These are phyloP conservation scores for Nannochloropsis salina DNA, from an alignment of 108 stramenopile genomes.

Conservation along the genomic window DNA sequence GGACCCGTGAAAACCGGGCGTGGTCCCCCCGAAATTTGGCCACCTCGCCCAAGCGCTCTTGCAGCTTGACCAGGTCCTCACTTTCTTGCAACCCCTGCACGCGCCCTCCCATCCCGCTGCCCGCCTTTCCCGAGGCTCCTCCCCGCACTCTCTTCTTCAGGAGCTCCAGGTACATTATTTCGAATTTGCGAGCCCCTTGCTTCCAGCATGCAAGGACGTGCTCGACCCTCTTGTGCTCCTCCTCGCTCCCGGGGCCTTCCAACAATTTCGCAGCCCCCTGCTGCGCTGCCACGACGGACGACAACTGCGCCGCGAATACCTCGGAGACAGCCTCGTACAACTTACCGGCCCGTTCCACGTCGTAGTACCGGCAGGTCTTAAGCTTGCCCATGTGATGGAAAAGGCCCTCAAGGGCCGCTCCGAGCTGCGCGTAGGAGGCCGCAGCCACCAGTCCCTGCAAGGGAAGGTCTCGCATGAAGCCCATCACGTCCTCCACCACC, in stretches of 20 bases:
- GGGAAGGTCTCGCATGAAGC: constrained; percentile 75
- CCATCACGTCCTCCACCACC: constrained; percentile 63
- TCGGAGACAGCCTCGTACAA: constrained; percentile 73
- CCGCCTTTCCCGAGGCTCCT: not conserved
- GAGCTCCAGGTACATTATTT: not conserved
- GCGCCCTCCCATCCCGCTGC: not conserved
- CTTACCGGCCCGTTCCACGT: constrained; percentile 65
- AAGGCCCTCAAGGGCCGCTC: constrained; percentile 61
- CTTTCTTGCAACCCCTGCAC: not conserved
- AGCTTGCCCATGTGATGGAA: constrained; percentile 72
- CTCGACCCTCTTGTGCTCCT: not conserved
- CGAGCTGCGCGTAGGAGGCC: constrained; percentile 61
- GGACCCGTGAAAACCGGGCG: constrained; percentile 32
- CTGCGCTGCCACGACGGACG: not conserved
- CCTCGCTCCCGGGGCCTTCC: not conserved
- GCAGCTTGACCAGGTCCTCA: not conserved
- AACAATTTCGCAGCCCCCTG: not conserved
- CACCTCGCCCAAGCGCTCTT: constrained; percentile 36
- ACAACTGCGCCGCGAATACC: constrained; percentile 55
- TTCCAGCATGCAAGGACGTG: not conserved
- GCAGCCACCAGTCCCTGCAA: constrained; percentile 66
- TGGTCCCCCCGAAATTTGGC: constrained; percentile 35
- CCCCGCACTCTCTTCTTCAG: not conserved
- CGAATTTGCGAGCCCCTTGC: not conserved
- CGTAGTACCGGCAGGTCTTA: constrained; percentile 71